Conservation (phyloP, 495 filamentous ascomycete genomes). For the Cercophora samala region DNA sequence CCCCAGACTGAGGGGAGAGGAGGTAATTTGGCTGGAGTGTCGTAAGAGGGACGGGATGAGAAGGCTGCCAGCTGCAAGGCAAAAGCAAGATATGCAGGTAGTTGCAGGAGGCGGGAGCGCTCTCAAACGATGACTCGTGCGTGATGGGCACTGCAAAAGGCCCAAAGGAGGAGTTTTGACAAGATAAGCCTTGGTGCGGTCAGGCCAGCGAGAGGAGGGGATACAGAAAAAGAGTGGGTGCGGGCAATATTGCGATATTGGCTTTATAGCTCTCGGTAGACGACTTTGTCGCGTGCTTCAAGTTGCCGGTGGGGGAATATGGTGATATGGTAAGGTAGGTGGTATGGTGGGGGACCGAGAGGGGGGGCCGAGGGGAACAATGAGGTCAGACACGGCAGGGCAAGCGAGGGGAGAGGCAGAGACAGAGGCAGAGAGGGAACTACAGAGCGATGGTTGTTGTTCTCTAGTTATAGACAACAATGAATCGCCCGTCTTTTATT, state of each 20-base stretch:
- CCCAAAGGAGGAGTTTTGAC: slow-evolving; percentile 10
- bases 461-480: neutral
- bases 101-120: neutral
- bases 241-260: neutral
- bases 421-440: no score
- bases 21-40: neutral
- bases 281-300: neutral
- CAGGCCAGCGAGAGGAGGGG: neutral
- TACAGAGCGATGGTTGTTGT: neutral
- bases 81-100: slow-evolving; percentile 6
- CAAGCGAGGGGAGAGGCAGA: no score
- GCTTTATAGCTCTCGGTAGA: neutral
- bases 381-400: neutral
- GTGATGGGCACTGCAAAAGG: slow-evolving; percentile 14
- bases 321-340: no score
- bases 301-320: neutral
- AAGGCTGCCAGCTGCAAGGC: slow-evolving; percentile 13
- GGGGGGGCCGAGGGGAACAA: neutral
- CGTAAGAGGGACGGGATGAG: slow-evolving; percentile 2
- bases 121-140: slow-evolving; percentile 2
- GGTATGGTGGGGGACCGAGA: neutral
- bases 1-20: neutral
- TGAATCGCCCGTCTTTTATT: neutral
- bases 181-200: neutral
- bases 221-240: slow-evolving; percentile 1